Evolutionary conservation across 2,329 filamentous ascomycete genomes (phyloP).

Genomic region (Fusarium heterosporum): DNA sequence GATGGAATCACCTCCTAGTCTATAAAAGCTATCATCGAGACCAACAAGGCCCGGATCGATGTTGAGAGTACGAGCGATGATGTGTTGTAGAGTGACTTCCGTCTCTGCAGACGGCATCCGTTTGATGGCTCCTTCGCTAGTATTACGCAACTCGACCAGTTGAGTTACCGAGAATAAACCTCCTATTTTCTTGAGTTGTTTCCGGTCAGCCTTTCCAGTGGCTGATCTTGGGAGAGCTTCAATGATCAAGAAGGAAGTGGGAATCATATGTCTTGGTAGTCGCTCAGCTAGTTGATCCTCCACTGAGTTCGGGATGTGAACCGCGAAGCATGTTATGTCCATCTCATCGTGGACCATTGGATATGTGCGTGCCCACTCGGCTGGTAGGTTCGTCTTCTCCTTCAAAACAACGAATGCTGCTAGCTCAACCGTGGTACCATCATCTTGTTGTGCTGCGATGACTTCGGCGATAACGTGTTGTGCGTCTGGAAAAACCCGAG

Average conservation of each 20-base stretch:
- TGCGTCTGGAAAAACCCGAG: neutral
- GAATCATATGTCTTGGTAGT: conserved; percentile 18
- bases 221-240: conserved; percentile 2
- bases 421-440: neutral
- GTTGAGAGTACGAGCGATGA: neutral
- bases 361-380: too few relatives aligned
- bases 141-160: neutral
- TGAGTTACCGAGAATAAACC: neutral
- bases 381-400: neutral
- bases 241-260: conserved; percentile 2
- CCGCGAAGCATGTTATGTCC: too few relatives aligned
- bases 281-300: neutral
- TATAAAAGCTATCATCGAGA: conserved; percentile 54
- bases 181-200: neutral
- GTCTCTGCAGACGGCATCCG: neutral
- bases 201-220: conserved; percentile 12
- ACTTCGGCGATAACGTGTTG: neutral
- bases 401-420: neutral
- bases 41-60: neutral
- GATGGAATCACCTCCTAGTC: conserved; percentile 58
- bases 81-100: neutral
- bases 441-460: neutral
- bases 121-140: neutral
- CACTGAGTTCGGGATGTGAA: neutral
- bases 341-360: too few relatives aligned